phyloP scores from a whole-genome alignment of 176 grass and related monocot species.

The Pontederia paniculata region DNA sequence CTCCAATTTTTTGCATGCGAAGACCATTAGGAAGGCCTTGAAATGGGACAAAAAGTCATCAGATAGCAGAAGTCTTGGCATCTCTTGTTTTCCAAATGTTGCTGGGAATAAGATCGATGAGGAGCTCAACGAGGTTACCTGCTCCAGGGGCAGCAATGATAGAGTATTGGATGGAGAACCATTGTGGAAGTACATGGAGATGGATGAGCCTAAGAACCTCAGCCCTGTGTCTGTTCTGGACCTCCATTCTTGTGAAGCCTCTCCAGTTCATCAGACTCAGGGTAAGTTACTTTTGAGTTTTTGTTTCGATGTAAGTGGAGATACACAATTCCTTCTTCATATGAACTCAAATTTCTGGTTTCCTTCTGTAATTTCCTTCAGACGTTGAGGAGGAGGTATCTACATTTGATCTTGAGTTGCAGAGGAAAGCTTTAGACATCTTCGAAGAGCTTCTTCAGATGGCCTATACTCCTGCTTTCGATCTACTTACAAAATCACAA shows the following conservation, averaged over 20 bases:
- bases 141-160: background rate
- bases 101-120: background rate
- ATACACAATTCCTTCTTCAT: background rate
- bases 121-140: too few relatives aligned
- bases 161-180: background rate
- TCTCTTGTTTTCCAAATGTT: background rate
- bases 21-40: background rate
- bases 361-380: background rate
- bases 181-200: background rate
- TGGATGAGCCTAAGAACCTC: constrained; percentile 19
- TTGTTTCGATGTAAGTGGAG: constrained; percentile 1
- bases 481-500: constrained; percentile 20
- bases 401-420: constrained; percentile 5
- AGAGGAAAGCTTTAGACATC: constrained; percentile 26
- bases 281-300: constrained; percentile 19
- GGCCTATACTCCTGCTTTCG: constrained; percentile 37
- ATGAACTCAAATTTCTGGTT: background rate
- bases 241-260: constrained; percentile 6
- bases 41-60: background rate
- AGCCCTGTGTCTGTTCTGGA: constrained; percentile 43
- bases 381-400: constrained; percentile 19
- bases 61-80: too few relatives aligned
- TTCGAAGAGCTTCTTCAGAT: constrained; percentile 47
- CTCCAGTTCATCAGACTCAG: background rate
- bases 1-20: background rate